A percentile compares a stretch with the other conserved stretches of the same genome.
Evolutionary conservation across 106 monocot species (phyloP).

Genomic region (Dendrobium officinale): DNA sequence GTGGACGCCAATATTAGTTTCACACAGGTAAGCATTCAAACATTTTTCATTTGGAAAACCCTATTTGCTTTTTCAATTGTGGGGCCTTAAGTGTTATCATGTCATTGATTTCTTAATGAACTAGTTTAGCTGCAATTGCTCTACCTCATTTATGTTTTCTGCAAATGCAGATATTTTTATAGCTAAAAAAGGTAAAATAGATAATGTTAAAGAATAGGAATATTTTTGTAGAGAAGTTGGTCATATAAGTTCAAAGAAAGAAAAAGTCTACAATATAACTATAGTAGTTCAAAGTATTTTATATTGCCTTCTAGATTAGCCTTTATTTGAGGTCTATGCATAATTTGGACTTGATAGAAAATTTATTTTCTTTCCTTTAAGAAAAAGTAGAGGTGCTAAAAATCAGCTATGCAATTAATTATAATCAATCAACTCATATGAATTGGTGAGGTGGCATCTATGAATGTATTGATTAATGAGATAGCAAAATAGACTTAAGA

Average conservation of each 20-base stretch:
- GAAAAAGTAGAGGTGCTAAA: no score
- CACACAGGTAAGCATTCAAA: conserved; percentile 48
- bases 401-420: no score
- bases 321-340: neutral
- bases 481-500: no score
- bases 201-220: neutral
- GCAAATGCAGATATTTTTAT: neutral
- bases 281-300: neutral
- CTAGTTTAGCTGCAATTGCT: neutral
- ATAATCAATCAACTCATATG: no score
- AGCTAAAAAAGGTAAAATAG: neutral
- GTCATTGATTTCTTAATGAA: neutral
- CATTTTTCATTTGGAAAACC: neutral
- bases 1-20: conserved; percentile 75
- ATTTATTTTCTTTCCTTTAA: no score
- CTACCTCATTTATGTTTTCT: neutral
- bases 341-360: no score
- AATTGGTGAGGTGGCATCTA: no score
- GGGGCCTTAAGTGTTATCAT: neutral
- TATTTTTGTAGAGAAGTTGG: neutral
- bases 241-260: neutral
- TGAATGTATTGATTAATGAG: no score
- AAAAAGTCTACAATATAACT: neutral
- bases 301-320: neutral
- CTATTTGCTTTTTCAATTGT: neutral